These are phyloP conservation scores for Eucalyptus polybractea DNA, from an alignment of 345 rosid species.

Conservation along the genomic window DNA sequence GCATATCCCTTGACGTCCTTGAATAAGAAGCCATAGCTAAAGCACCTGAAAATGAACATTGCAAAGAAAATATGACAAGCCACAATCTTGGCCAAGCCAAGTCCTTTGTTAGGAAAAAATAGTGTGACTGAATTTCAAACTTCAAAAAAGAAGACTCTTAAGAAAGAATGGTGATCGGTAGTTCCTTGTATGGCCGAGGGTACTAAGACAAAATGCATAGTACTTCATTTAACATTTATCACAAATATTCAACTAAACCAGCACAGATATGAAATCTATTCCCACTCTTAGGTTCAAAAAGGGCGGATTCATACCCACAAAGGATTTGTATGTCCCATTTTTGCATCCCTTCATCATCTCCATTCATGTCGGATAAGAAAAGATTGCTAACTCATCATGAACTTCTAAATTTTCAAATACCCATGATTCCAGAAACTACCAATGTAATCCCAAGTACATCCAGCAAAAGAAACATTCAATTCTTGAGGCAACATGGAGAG, in stretches of 20 bases:
- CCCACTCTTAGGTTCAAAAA: not conserved
- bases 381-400: not conserved
- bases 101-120: not conserved
- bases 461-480: not conserved
- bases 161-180: not conserved
- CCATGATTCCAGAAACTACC: not conserved
- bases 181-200: not conserved
- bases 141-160: not conserved
- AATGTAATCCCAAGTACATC: not conserved
- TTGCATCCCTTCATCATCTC: not conserved
- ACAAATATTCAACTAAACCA: not conserved
- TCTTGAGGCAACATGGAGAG: not conserved
- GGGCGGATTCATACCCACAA: not conserved
- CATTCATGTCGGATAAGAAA: not conserved
- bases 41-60: constrained; percentile 5
- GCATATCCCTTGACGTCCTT: constrained; percentile 13
- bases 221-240: not conserved
- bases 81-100: not conserved
- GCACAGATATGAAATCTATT: not conserved
- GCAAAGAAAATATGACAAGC: not conserved
- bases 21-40: constrained; percentile 18
- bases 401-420: not conserved
- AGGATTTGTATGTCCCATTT: not conserved
- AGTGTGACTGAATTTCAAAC: not conserved
- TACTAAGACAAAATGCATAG: not conserved